Conservation (phyloP, 2,329 filamentous ascomycete genomes). For the Chaetothyriales sp. region DNA sequence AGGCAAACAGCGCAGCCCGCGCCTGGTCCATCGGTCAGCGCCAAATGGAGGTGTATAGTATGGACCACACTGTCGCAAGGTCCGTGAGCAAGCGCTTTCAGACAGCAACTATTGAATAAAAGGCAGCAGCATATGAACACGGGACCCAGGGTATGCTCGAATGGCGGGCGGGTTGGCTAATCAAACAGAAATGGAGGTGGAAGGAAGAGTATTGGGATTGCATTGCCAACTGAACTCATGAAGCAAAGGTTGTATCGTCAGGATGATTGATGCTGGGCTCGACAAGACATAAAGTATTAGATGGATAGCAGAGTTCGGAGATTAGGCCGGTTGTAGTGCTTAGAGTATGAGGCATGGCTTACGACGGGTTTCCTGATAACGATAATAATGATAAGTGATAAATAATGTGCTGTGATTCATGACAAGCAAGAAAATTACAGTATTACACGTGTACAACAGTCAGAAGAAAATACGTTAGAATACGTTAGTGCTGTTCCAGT, state of each 20-base stretch:
- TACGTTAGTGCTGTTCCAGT: no score
- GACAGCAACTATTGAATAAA: neutral
- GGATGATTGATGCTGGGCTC: neutral
- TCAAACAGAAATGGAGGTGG: neutral
- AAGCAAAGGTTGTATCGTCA: neutral
- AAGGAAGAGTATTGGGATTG: neutral
- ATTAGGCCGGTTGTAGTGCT: neutral
- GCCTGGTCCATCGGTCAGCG: conserved; percentile 6
- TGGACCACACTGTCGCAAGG: conserved; percentile 8
- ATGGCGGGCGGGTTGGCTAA: neutral
- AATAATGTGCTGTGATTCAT: no score
- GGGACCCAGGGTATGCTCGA: neutral
- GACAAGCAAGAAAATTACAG: no score
- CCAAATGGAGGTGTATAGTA: conserved; percentile 8
- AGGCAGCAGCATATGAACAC: no score
- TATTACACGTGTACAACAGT: no score
- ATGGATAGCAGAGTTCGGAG: neutral
- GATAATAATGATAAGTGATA: no score
- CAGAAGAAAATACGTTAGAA: no score
- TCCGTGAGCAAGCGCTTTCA: conserved; percentile 1
- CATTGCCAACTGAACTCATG: no score
- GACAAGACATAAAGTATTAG: neutral
- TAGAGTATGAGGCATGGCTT: neutral
- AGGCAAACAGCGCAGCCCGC: conserved; percentile 11
- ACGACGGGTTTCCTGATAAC: no score